Evolutionary conservation across 257 asterid species (phyloP).

Genomic region (Solanum corneliomulleri): DNA sequence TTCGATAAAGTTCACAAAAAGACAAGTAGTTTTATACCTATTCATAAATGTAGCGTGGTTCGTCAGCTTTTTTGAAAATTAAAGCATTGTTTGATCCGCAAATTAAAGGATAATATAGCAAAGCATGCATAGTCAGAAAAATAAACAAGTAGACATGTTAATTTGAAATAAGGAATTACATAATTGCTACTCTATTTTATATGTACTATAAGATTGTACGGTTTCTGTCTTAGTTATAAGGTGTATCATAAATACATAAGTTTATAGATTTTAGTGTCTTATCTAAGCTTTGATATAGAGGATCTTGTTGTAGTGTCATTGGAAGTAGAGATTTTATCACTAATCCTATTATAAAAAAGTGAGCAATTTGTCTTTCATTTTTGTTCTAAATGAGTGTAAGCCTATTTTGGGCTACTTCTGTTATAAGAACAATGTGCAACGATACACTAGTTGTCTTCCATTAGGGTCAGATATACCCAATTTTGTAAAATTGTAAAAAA

Average conservation of each 20-base stretch:
- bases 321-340: background rate
- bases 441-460: too few relatives aligned
- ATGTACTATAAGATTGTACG: background rate
- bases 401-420: too few relatives aligned
- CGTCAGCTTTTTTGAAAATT: background rate
- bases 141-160: background rate
- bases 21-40: background rate
- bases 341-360: background rate
- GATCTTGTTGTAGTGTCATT: background rate
- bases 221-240: background rate
- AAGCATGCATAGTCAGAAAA: constrained; percentile 8
- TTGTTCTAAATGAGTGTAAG: background rate
- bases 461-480: too few relatives aligned
- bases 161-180: background rate
- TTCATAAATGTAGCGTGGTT: background rate
- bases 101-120: background rate
- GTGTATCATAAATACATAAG: background rate
- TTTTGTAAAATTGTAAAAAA: too few relatives aligned
- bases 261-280: background rate
- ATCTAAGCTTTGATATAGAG: background rate
- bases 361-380: background rate
- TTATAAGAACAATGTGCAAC: too few relatives aligned
- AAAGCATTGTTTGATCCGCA: background rate
- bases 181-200: background rate
- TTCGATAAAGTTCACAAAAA: background rate